A percentile compares a stretch with the other conserved stretches of the same genome.
Evolutionary conservation across 169 alveolate species (phyloP).

Genomic region (Ichthyophthirius multifiliis): DNA sequence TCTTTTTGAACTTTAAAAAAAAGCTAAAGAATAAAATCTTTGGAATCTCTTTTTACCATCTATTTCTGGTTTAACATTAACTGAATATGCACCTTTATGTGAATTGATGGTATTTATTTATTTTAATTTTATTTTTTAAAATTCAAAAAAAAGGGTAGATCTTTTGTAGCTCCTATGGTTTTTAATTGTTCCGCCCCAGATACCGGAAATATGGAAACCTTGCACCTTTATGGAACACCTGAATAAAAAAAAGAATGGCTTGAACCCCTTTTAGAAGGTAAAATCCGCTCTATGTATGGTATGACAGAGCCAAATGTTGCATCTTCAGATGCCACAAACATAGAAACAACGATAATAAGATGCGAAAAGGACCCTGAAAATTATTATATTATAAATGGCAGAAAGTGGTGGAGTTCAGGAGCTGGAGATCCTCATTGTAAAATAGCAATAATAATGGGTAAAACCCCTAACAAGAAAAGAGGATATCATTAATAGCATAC

Average conservation of each 20-base stretch:
- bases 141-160: constrained; percentile 12
- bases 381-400: constrained; percentile 60
- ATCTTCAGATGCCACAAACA: constrained; percentile 68
- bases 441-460: constrained; percentile 47
- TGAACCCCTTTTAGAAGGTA: constrained; percentile 53
- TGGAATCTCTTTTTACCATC: constrained; percentile 61
- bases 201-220: constrained; percentile 68
- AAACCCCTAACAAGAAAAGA: constrained; percentile 11
- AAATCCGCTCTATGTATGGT: constrained; percentile 54
- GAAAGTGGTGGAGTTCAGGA: constrained; percentile 62
- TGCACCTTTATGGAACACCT: constrained; percentile 39
- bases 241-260: constrained; percentile 59
- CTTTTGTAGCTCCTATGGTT: constrained; percentile 27
- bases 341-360: constrained; percentile 11
- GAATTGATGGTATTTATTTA: constrained; percentile 22
- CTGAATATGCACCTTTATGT: constrained; percentile 38
- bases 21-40: constrained; percentile 55
- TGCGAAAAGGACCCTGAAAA: constrained; percentile 28
- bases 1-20: constrained; percentile 15
- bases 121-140: background rate
- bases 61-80: constrained; percentile 30
- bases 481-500: constrained; percentile 49
- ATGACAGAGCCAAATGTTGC: constrained; percentile 76
- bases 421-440: constrained; percentile 65
- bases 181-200: constrained; percentile 62